Base-by-base conservation (phyloP, 2,329 filamentous ascomycete genomes). In the Arthrobotrys megalospora region DNA sequence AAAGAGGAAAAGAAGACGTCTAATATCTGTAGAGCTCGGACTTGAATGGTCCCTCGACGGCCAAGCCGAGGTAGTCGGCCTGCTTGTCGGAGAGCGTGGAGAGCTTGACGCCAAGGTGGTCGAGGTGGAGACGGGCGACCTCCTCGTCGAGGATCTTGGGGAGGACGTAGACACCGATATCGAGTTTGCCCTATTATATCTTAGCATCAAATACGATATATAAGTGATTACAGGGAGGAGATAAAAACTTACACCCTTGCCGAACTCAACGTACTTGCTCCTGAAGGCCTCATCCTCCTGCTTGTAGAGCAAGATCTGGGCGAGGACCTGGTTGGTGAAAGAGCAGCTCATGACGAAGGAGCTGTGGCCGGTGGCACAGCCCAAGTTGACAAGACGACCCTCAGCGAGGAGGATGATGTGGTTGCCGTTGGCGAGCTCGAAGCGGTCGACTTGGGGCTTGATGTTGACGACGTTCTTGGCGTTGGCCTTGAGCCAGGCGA, bases 341-440 rank as follows among this genome's bases (percentile, higher is more conserved):
- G 95, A 98, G 92, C 96, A 99, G 83, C 94, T 97, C 96, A 99
- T 98, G 89, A 99, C 96, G 87, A 99, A 99, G 66, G 95, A 98
- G 82, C 94, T 97, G 92, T 99, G 96, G 82, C 96, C 96, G 81
- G 96, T 99, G 85, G 96, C 96, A 87, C 96, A 99, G 87, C 96
- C 96, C 83, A 99, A 90, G 92, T 99, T 99, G 88, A 99, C 96
- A 81, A 99, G 92, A 89, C 96, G 95, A 83, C 96, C 96, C 89
- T 98, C 96, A 81, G 96, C 96, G 81, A 99, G 91, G 84, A 99
- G 94, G 87, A 99, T 97, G 89, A 99, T 94, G 90, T 98, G 92
- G 84, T 93, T 91, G 87, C 96, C 96, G 87, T 86, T 96, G 86
- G 92, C 88, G 93, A 99, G 96, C 83, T 92, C 88, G 92, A 91